phyloP scores from a whole-genome alignment of 495 filamentous ascomycete genomes.

The Talaromyces liani region DNA sequence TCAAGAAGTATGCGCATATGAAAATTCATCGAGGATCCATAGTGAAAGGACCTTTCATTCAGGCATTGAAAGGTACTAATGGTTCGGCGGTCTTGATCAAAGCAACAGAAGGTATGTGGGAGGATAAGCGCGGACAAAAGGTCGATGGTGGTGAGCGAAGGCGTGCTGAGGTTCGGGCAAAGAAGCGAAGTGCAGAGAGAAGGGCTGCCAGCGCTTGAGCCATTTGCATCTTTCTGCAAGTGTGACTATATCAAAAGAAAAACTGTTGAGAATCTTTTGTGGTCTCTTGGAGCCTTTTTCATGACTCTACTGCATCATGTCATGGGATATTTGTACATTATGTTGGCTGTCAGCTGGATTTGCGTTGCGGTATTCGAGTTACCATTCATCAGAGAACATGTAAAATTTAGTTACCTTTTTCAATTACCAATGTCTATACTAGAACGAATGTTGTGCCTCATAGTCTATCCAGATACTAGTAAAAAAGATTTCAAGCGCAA shows the following conservation, averaged over 20 bases:
- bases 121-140: constrained; percentile 74
- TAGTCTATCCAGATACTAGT: neutral
- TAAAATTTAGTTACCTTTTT: neutral
- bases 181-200: constrained; percentile 47
- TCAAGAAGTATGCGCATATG: constrained; percentile 51
- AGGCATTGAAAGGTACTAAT: constrained; percentile 53
- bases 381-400: neutral
- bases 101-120: constrained; percentile 83
- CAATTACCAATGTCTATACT: neutral
- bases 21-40: constrained; percentile 55
- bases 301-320: neutral
- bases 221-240: neutral
- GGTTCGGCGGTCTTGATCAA: constrained; percentile 55
- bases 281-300: neutral
- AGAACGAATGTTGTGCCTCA: neutral
- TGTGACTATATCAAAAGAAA: neutral
- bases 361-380: neutral
- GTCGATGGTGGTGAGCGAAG: constrained; percentile 94
- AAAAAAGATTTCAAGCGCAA: neutral
- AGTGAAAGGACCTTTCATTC: constrained; percentile 64
- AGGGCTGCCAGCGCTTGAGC: constrained; percentile 27
- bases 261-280: neutral
- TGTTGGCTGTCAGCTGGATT: constrained; percentile 4
- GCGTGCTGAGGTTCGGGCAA: constrained; percentile 71
- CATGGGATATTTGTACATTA: constrained; percentile 10